phyloP scores from a whole-genome alignment of 2,329 filamentous ascomycete species.

The Scedosporium apiospermum region DNA sequence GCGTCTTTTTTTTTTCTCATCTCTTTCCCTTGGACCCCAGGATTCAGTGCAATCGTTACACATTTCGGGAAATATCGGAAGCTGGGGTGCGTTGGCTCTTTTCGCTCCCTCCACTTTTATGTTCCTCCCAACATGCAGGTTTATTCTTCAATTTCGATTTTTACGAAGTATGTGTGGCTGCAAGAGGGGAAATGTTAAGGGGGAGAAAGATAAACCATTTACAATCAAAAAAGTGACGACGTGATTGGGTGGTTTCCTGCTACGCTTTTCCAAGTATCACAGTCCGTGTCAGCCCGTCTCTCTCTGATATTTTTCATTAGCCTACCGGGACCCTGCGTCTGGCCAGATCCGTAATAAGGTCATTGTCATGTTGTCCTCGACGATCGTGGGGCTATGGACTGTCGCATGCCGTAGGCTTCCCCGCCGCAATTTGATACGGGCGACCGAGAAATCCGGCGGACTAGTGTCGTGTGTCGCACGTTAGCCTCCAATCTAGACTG shows the following conservation, averaged over 20 bases:
- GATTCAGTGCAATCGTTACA: not conserved
- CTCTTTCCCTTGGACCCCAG: conserved; percentile 3
- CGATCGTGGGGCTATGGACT: not conserved
- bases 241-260: not conserved
- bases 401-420: not conserved
- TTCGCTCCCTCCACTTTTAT: conserved; percentile 3
- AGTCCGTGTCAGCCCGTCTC: not conserved
- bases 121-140: not conserved
- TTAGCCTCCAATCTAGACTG: not conserved
- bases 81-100: not conserved
- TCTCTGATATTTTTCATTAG: not conserved
- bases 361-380: not conserved
- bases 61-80: not conserved
- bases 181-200: too few relatives aligned
- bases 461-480: not conserved
- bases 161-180: too few relatives aligned
- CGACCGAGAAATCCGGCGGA: not conserved
- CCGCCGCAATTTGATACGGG: not conserved
- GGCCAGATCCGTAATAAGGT: not conserved
- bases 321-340: not conserved
- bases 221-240: too few relatives aligned
- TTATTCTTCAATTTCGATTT: not conserved
- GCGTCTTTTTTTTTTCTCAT: conserved; percentile 7
- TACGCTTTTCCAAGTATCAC: not conserved
- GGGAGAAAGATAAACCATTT: too few relatives aligned